Percentiles rank a stretch among this genome's conserved stretches.
phyloP scores from a whole-genome alignment of 768 basidiomycete species.

The Sporobolomyces roseus region DNA sequence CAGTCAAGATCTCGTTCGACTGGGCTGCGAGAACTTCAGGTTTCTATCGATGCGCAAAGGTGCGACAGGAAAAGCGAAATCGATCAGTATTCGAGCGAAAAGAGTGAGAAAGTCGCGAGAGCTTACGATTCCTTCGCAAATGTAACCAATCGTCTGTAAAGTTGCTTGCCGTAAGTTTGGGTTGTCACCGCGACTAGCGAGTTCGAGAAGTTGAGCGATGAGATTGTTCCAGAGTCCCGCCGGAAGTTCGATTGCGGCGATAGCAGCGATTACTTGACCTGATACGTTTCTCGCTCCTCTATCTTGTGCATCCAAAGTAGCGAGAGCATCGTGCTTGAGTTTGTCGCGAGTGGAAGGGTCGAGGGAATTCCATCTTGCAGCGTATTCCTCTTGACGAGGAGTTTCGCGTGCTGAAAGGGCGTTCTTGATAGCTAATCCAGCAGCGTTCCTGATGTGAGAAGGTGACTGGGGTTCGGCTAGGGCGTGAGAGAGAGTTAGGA shows the following conservation, averaged over 20 bases:
- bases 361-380: constrained; percentile 73
- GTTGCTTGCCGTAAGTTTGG: constrained; percentile 68
- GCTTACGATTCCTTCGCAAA: constrained; percentile 93
- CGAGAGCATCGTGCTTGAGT: constrained; percentile 82
- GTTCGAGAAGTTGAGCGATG: constrained; percentile 79
- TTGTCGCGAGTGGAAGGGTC: constrained; percentile 64
- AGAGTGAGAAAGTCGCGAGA: neutral
- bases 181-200: constrained; percentile 69
- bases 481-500: constrained; percentile 80
- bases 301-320: constrained; percentile 69
- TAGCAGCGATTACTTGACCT: constrained; percentile 88
- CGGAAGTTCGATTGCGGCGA: constrained; percentile 89
- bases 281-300: constrained; percentile 77
- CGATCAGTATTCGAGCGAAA: neutral
- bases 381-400: constrained; percentile 68
- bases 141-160: constrained; percentile 90
- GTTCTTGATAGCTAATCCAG: constrained; percentile 95
- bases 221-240: constrained; percentile 75
- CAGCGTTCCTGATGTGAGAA: constrained; percentile 79
- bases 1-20: constrained; percentile 95
- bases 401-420: constrained; percentile 88
- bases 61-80: neutral
- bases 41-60: constrained; percentile 59
- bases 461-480: constrained; percentile 70
- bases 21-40: constrained; percentile 82